phyloP scores from a whole-genome alignment of 2,329 filamentous ascomycete species.

The Penicillium sp. region DNA sequence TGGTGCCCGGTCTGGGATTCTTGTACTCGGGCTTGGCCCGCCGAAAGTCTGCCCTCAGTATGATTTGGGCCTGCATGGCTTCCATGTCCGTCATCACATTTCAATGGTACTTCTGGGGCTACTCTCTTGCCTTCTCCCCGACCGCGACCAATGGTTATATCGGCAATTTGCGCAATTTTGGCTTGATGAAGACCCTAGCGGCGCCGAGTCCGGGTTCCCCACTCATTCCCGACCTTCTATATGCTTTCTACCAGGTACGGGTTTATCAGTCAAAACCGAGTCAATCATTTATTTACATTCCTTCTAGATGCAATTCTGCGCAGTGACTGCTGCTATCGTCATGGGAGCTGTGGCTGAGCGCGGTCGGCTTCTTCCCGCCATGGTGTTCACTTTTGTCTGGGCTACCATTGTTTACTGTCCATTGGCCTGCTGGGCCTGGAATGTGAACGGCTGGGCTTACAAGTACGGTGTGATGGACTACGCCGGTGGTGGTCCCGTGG shows the following conservation, averaged over 20 bases:
- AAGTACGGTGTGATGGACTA: slow-evolving; percentile 93
- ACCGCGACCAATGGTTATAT: slow-evolving; percentile 86
- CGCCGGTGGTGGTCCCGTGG: slow-evolving; percentile 93
- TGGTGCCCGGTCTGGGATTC: slow-evolving; percentile 96
- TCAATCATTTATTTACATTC: background rate
- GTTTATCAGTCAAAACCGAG: background rate
- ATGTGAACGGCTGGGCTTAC: slow-evolving; percentile 88
- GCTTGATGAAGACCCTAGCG: slow-evolving; percentile 79
- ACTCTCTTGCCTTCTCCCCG: slow-evolving; percentile 86
- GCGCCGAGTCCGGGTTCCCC: slow-evolving; percentile 85
- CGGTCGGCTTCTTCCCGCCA: slow-evolving; percentile 84
- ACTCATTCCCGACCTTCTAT: slow-evolving; percentile 84
- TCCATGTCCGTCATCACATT: slow-evolving; percentile 88
- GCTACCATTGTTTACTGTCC: slow-evolving; percentile 97
- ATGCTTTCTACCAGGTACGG: slow-evolving; percentile 85
- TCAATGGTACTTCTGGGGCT: slow-evolving; percentile 99
- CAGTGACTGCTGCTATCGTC: slow-evolving; percentile 85
- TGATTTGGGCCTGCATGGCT: slow-evolving; percentile 97
- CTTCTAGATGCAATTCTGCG: slow-evolving; percentile 89
- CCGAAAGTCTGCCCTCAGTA: slow-evolving; percentile 92
- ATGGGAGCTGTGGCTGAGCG: slow-evolving; percentile 92
- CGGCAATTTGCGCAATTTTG: slow-evolving; percentile 85
- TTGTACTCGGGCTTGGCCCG: slow-evolving; percentile 97
- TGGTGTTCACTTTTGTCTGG: slow-evolving; percentile 97
- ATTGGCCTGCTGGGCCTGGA: slow-evolving; percentile 95